A percentile compares a stretch with the other conserved stretches of the same genome.
Evolutionary conservation across 306 rosid species (phyloP).

Genomic region (Morella rubra): DNA sequence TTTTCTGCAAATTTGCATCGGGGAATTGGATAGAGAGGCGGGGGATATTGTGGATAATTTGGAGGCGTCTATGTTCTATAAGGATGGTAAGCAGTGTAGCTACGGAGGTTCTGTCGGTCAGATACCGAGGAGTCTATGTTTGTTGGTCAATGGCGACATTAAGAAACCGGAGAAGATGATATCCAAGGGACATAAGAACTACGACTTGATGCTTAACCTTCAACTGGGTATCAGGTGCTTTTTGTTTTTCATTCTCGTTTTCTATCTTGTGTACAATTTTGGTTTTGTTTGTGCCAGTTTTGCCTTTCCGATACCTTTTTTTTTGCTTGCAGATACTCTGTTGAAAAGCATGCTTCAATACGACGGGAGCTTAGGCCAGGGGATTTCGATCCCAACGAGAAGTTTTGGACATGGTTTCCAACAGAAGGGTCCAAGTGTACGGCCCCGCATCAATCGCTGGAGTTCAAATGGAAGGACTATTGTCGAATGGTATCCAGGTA

Average conservation of each 20-base stretch:
- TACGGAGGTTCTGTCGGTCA: conserved; percentile 18
- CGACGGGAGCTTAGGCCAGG: conserved; percentile 36
- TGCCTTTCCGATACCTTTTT: background rate
- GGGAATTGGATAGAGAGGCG: conserved; percentile 59
- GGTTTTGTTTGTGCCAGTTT: background rate
- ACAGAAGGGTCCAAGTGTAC: conserved; percentile 54
- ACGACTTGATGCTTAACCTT: conserved; percentile 50
- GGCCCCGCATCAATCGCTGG: conserved; percentile 48
- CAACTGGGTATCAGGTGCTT: conserved; percentile 50
- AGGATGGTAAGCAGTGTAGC: conserved; percentile 33
- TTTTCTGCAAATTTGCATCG: conserved; percentile 49
- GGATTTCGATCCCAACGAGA: conserved; percentile 57
- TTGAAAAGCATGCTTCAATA: conserved; percentile 48
- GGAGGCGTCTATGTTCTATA: conserved; percentile 47
- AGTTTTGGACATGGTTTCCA: too few relatives aligned
- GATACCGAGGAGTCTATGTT: conserved; percentile 37
- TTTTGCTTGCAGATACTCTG: conserved; percentile 32
- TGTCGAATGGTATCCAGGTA: conserved; percentile 58
- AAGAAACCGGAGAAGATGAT: conserved; percentile 45
- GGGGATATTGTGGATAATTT: conserved; percentile 50
- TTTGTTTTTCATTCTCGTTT: background rate
- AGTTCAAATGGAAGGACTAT: conserved; percentile 57
- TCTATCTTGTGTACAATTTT: background rate
- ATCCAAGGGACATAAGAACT: conserved; percentile 51
- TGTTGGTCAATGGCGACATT: conserved; percentile 34